Evolutionary conservation across 257 asterid genomes (phyloP).

Genomic region (Plantago elongata): DNA sequence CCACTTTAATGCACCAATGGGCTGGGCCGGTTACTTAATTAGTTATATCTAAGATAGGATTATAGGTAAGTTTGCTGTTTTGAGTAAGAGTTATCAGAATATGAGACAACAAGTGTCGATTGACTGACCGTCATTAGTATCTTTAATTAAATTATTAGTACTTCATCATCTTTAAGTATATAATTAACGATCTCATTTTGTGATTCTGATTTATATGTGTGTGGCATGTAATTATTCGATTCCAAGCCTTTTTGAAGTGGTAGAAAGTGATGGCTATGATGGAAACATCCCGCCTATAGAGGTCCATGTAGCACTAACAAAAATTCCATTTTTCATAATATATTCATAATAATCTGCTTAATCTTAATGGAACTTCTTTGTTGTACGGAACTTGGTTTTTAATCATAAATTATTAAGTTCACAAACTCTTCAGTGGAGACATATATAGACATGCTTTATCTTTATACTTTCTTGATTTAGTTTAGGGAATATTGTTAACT

Average conservation of each 20-base stretch:
- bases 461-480: too few species aligned
- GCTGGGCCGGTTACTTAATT: conserved; percentile 27
- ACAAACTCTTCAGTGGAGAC: too few species aligned
- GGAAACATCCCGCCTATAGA: conserved; percentile 17
- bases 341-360: too few species aligned
- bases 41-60: background rate
- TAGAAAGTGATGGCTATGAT: conserved; percentile 19
- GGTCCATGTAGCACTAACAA: conserved; percentile 6
- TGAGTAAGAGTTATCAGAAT: conserved; percentile 9
- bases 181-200: conserved; percentile 7
- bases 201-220: conserved; percentile 12
- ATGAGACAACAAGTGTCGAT: conserved; percentile 24
- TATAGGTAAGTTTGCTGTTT: conserved; percentile 21
- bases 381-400: too few species aligned
- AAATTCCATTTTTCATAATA: too few species aligned
- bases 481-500: too few species aligned
- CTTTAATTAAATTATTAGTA: too few species aligned
- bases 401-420: too few species aligned
- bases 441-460: too few species aligned
- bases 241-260: conserved; percentile 23
- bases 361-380: too few species aligned
- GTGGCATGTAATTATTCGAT: conserved; percentile 33
- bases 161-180: background rate
- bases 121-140: conserved; percentile 23
- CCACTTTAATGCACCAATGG: conserved; percentile 42